Percentiles rank a stretch among this genome's conserved stretches.
Conservation (phyloP, 345 rosid genomes). For the Gossypium rotundifolium region DNA sequence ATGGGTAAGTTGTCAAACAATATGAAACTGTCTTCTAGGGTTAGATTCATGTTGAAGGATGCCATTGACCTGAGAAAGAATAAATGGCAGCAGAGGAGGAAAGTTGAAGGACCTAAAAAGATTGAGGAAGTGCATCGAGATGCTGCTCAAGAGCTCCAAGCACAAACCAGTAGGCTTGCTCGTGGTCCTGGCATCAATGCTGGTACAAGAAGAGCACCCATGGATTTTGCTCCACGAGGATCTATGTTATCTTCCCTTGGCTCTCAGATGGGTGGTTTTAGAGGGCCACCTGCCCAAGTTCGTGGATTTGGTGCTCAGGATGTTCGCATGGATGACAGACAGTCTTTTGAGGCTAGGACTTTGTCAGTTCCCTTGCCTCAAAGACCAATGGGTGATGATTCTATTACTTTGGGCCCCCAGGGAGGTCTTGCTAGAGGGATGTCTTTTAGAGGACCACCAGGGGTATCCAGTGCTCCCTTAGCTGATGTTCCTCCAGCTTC, state of each 20-base stretch:
- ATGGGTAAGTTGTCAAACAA: constrained; percentile 62
- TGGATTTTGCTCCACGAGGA: constrained; percentile 76
- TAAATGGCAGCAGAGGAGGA: constrained; percentile 96
- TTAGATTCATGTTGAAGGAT: constrained; percentile 91
- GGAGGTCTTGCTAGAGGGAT: constrained; percentile 96
- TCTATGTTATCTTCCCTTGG: constrained; percentile 62
- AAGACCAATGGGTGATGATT: constrained; percentile 60
- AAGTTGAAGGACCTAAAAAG: constrained; percentile 98
- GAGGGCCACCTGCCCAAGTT: constrained; percentile 49
- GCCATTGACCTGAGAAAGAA: constrained; percentile 79
- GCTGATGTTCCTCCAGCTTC: constrained; percentile 41
- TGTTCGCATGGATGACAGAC: constrained; percentile 71
- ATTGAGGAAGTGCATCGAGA: constrained; percentile 96
- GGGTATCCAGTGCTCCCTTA: constrained; percentile 26
- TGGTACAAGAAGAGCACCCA: constrained; percentile 53
- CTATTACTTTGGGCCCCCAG: constrained; percentile 88
- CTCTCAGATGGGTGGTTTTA: constrained; percentile 65
- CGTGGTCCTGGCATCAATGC: constrained; percentile 60
- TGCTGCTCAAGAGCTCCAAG: constrained; percentile 94
- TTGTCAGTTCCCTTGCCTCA: constrained; percentile 72
- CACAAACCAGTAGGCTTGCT: constrained; percentile 62
- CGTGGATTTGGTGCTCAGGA: constrained; percentile 72
- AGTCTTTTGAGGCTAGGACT: constrained; percentile 59
- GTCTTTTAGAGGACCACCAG: constrained; percentile 62
- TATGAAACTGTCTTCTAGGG: constrained; percentile 71